Percentiles rank a stretch among this genome's conserved stretches.
Conservation (phyloP, 2,329 filamentous ascomycete species). For the Hypoxylon sp. region DNA sequence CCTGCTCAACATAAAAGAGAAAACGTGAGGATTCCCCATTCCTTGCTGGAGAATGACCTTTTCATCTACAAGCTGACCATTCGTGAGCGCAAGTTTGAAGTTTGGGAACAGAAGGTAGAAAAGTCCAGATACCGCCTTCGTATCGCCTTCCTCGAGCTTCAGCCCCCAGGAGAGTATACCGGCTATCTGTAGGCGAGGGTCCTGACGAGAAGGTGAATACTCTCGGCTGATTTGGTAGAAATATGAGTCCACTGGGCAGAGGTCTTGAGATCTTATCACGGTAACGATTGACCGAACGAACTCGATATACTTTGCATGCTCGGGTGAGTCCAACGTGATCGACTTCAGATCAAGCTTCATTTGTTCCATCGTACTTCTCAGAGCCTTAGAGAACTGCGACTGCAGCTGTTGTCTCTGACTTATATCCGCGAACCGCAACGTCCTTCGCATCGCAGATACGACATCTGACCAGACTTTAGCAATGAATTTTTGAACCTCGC, state of each 20-base stretch:
- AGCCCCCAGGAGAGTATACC: conserved; percentile 70
- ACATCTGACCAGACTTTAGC: conserved; percentile 51
- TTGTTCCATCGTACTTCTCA: conserved; percentile 67
- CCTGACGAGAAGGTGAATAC: conserved; percentile 69
- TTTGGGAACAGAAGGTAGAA: conserved; percentile 72
- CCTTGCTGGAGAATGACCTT: conserved; percentile 62
- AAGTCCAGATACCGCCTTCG: conserved; percentile 63
- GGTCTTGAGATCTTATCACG: conserved; percentile 69
- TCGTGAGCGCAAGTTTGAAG: conserved; percentile 69
- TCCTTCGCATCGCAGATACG: conserved; percentile 66
- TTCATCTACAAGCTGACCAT: conserved; percentile 65
- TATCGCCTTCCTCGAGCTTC: conserved; percentile 67
- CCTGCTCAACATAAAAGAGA: conserved; percentile 64
- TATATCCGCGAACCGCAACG: conserved; percentile 59
- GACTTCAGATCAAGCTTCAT: conserved; percentile 66
- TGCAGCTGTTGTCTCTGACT: conserved; percentile 57
- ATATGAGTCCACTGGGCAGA: conserved; percentile 69
- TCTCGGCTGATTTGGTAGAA: conserved; percentile 70
- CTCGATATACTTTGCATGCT: conserved; percentile 64
- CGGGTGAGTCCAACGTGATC: conserved; percentile 54
- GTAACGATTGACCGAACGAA: conserved; percentile 69
- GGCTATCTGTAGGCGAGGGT: conserved; percentile 70
- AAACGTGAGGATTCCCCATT: conserved; percentile 63
- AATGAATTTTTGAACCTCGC: not conserved
- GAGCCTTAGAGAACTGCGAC: conserved; percentile 60